Evolutionary conservation across 495 filamentous ascomycete species (phyloP).

Genomic region (Trichoderma gamsii): DNA sequence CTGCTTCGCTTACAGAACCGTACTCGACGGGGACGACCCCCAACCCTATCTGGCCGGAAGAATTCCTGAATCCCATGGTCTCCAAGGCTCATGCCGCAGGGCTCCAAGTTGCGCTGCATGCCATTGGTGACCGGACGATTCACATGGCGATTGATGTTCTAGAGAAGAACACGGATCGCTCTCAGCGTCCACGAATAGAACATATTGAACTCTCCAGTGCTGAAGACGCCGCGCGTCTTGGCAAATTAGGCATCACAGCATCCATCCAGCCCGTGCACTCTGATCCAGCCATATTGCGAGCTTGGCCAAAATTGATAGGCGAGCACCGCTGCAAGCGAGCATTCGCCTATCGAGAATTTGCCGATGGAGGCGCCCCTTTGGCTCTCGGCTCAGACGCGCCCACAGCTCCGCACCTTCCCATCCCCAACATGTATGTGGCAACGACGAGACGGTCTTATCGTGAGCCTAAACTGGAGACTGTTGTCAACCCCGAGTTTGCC

Average conservation of each 20-base stretch:
- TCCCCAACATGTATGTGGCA: slow-evolving; percentile 54
- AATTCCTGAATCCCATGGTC: slow-evolving; percentile 49
- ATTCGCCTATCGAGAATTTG: slow-evolving; percentile 58
- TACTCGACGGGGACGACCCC: slow-evolving; percentile 42
- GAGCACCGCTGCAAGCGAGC: slow-evolving; percentile 45
- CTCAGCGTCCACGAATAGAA: slow-evolving; percentile 54
- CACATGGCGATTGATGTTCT: slow-evolving; percentile 51
- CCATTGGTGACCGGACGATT: slow-evolving; percentile 57
- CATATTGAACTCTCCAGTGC: slow-evolving; percentile 54
- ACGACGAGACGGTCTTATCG: slow-evolving; percentile 52
- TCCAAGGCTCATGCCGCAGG: slow-evolving; percentile 46
- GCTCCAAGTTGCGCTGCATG: slow-evolving; percentile 59
- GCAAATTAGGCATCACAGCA: slow-evolving; percentile 52
- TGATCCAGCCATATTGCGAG: slow-evolving; percentile 55
- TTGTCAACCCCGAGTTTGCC: slow-evolving; percentile 49
- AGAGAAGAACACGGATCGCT: slow-evolving; percentile 37
- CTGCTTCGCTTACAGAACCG: slow-evolving; percentile 54
- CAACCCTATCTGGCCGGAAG: slow-evolving; percentile 51
- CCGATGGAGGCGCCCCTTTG: slow-evolving; percentile 44
- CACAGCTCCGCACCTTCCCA: slow-evolving; percentile 51
- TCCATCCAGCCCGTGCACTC: slow-evolving; percentile 60
- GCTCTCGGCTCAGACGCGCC: slow-evolving; percentile 58
- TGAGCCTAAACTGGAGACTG: slow-evolving; percentile 40
- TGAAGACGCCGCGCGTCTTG: slow-evolving; percentile 47
- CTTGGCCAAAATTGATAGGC: slow-evolving; percentile 53